Evolutionary conservation across 1,139 yeast species (phyloP).

Genomic region (Pichia inconspicua): DNA sequence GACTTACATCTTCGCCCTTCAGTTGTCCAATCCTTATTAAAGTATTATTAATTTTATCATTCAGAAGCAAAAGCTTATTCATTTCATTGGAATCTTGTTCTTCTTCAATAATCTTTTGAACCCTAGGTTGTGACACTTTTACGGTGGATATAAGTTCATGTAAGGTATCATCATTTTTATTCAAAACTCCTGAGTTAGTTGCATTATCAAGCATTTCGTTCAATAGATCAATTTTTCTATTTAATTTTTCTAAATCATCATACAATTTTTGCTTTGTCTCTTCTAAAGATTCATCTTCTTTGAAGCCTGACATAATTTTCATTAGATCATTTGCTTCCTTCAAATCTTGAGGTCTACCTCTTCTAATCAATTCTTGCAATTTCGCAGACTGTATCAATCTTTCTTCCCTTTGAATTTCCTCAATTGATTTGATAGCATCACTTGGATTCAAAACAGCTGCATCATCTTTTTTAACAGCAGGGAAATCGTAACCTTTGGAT

Average conservation of each 20-base stretch:
- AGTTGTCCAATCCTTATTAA: constrained; percentile 60
- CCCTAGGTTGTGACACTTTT: constrained; percentile 80
- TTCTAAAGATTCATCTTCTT: constrained; percentile 58
- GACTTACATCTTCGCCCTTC: constrained; percentile 55
- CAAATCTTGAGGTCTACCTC: constrained; percentile 93
- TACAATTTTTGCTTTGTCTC: constrained; percentile 71
- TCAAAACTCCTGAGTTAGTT: constrained; percentile 40
- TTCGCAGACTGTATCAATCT: constrained; percentile 90
- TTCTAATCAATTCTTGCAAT: constrained; percentile 86
- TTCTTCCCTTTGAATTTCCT: constrained; percentile 88
- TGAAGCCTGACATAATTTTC: constrained; percentile 98
- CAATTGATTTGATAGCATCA: constrained; percentile 80
- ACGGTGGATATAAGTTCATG: constrained; percentile 71
- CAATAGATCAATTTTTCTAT: constrained; percentile 81
- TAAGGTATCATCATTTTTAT: constrained; percentile 61
- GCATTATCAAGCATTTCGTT: constrained; percentile 75
- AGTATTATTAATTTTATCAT: constrained; percentile 69
- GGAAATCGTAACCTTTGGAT: constrained; percentile 85
- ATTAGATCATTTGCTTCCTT: constrained; percentile 93
- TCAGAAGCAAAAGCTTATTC: constrained; percentile 55
- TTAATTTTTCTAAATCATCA: constrained; percentile 77
- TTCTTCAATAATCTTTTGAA: constrained; percentile 74
- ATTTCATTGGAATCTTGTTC: constrained; percentile 66
- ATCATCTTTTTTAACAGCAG: constrained; percentile 84
- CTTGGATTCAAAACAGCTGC: constrained; percentile 92